Conservation (phyloP, 2,329 filamentous ascomycete genomes). For the Clonostachys byssicola region DNA sequence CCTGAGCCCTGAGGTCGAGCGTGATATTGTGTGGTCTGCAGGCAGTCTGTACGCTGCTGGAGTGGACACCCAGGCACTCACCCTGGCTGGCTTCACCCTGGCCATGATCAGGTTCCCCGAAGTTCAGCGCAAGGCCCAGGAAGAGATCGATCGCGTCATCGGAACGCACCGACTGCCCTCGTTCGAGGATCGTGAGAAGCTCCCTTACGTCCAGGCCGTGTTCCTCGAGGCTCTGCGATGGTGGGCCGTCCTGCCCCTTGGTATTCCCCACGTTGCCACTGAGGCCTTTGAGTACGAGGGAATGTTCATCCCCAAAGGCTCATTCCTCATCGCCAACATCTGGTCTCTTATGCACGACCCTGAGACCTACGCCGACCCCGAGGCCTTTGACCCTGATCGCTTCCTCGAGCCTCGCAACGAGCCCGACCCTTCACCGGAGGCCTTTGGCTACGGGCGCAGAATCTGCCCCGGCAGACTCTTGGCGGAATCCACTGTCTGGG, state of each 20-base stretch:
- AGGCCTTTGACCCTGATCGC: slow-evolving; percentile 2
- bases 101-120: slow-evolving; percentile 35
- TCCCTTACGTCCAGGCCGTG: slow-evolving; percentile 39
- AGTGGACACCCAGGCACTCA: slow-evolving; percentile 8
- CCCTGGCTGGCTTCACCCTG: slow-evolving; percentile 28
- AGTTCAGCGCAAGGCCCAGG: slow-evolving; percentile 29
- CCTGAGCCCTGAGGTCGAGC: slow-evolving; percentile 5
- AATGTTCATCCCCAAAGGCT: slow-evolving; percentile 17
- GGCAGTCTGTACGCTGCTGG: slow-evolving; percentile 10
- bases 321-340: slow-evolving; percentile 13
- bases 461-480: slow-evolving; percentile 12
- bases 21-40: slow-evolving; percentile 6
- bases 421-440: slow-evolving; percentile 6
- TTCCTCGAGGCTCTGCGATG: slow-evolving; percentile 42
- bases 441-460: slow-evolving; percentile 12
- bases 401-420: slow-evolving; percentile 3
- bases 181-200: slow-evolving; percentile 28
- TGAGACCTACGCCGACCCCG: neutral
- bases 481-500: slow-evolving; percentile 9
- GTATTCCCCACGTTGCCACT: slow-evolving; percentile 29
- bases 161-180: slow-evolving; percentile 33
- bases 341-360: slow-evolving; percentile 14
- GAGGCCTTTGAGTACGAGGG: slow-evolving; percentile 15
- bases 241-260: slow-evolving; percentile 31
- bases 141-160: slow-evolving; percentile 29